Base-by-base conservation (phyloP, 2,329 filamentous ascomycete species). In the Neonectria punicea region DNA sequence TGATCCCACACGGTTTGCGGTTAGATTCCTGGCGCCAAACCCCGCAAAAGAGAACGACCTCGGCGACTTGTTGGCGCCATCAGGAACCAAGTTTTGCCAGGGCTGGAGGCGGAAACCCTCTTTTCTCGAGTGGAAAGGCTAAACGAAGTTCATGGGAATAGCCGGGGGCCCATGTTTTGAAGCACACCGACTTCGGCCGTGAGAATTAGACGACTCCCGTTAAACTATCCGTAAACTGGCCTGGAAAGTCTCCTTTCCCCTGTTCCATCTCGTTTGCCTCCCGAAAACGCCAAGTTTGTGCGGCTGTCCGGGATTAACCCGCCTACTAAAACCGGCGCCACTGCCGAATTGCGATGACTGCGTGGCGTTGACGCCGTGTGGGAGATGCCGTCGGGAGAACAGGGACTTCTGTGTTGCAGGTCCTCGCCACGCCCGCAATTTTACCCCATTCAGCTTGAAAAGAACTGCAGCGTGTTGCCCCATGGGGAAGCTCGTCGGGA, bases 401-500 rank as follows among this genome's bases (percentile, higher is more conserved):
- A 16, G 36, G 36, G 36, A 39, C 36, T 39, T 39, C 34, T 36
- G 34, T 36, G 34, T 36, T 36, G 34, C 32, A 16, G 4, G 13
- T 13, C 9, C 9, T 34, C 32, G 32, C 25, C 7, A 6, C 3
- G 36, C 41, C 39, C 53, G 8, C 9, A 22, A 20, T 46, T 56
- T 20, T 43, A 5, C 39, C 39, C n/a, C n/a, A 20, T 43, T 43
- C 39, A 43, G 39, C 41, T 14, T 49, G 30, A 28, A 54, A 22
- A 30, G 25, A 36, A 16, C 3, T 34, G 32, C 32, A 13, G 32
- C 8, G 9, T 34, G 32, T 34, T 25, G 25, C 61, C 61, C 54
- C 61, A 63, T 63, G 49, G 61, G 55, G 61, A 63, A 63, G 43
- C 50, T 54, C 41, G 2, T 58, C 54, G 54, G 41, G 20, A 18